Evolutionary conservation across 2,329 filamentous ascomycete species (phyloP).

Genomic region (Lecanicillium sp.): DNA sequence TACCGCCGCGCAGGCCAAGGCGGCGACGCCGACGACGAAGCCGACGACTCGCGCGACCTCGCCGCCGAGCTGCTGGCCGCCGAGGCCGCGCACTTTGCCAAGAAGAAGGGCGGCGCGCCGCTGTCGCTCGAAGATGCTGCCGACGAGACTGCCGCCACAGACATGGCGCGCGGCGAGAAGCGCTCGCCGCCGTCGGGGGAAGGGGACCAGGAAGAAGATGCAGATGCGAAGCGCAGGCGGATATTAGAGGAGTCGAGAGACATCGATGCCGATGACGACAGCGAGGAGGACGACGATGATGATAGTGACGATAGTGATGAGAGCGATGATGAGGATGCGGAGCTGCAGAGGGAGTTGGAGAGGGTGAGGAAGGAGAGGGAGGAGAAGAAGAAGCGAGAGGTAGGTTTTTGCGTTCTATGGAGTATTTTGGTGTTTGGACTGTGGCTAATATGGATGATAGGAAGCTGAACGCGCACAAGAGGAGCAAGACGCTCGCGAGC

Average conservation of each 20-base stretch:
- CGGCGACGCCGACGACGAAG: conserved; percentile 63
- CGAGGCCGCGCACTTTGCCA: conserved; percentile 80
- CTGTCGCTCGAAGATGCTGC: conserved; percentile 42
- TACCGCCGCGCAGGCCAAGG: conserved; percentile 82
- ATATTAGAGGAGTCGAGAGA: conserved; percentile 84
- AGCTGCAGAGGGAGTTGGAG: conserved; percentile 85
- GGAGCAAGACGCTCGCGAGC: conserved; percentile 77
- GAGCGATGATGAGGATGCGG: conserved; percentile 53
- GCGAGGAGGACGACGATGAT: conserved; percentile 52
- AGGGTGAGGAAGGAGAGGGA: conserved; percentile 78
- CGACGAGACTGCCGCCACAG: conserved; percentile 20
- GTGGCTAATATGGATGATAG: conserved; percentile 25
- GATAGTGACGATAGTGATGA: conserved; percentile 37
- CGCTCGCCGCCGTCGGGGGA: conserved; percentile 35
- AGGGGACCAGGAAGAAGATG: conserved; percentile 49
- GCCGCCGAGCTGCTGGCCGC: conserved; percentile 83
- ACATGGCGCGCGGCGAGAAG: conserved; percentile 44
- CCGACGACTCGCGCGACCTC: conserved; percentile 67
- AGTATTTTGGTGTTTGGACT: too few species aligned
- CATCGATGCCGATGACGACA: conserved; percentile 69
- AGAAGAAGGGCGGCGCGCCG: conserved; percentile 58
- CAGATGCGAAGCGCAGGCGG: conserved; percentile 74
- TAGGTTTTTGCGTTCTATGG: conserved; percentile 8
- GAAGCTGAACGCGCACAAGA: conserved; percentile 73
- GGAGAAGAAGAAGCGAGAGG: conserved; percentile 32